These are phyloP conservation scores for Rhexocercosporidium sp. DNA, from an alignment of 2,329 filamentous ascomycete genomes.

Conservation along the genomic window DNA sequence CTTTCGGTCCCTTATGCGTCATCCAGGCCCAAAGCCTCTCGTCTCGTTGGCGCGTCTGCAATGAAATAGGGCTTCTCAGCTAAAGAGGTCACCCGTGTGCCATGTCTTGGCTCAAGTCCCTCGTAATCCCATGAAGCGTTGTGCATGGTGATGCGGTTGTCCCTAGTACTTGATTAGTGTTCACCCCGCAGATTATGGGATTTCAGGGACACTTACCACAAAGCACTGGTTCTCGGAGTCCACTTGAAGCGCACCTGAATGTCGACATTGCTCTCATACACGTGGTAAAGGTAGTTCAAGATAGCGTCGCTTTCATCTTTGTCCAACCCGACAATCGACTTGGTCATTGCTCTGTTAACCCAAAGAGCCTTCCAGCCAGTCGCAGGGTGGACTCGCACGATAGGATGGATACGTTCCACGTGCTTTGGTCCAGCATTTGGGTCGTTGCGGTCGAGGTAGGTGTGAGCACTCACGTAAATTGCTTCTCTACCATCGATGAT, in stretches of 20 bases:
- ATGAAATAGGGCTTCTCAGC: constrained; percentile 76
- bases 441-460: constrained; percentile 68
- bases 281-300: constrained; percentile 68
- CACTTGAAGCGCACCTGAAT: constrained; percentile 76
- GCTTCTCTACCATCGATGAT: constrained; percentile 71
- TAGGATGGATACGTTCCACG: constrained; percentile 70
- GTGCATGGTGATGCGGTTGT: constrained; percentile 76
- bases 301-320: constrained; percentile 72
- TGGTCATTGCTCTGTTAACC: constrained; percentile 74
- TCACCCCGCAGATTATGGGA: too few relatives aligned
- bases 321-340: constrained; percentile 71
- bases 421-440: constrained; percentile 66
- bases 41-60: constrained; percentile 65
- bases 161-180: constrained; percentile 45
- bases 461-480: constrained; percentile 69
- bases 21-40: constrained; percentile 68
- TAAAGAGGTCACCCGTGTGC: constrained; percentile 72
- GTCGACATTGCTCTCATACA: constrained; percentile 70
- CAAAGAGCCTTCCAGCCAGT: constrained; percentile 77
- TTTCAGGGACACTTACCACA: constrained; percentile 50
- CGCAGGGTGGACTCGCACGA: constrained; percentile 73
- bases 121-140: constrained; percentile 78
- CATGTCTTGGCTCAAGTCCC: constrained; percentile 69
- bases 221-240: constrained; percentile 68
- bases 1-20: constrained; percentile 42